Evolutionary conservation across 2,329 filamentous ascomycete species (phyloP).

Genomic region (Talaromyces sp.): DNA sequence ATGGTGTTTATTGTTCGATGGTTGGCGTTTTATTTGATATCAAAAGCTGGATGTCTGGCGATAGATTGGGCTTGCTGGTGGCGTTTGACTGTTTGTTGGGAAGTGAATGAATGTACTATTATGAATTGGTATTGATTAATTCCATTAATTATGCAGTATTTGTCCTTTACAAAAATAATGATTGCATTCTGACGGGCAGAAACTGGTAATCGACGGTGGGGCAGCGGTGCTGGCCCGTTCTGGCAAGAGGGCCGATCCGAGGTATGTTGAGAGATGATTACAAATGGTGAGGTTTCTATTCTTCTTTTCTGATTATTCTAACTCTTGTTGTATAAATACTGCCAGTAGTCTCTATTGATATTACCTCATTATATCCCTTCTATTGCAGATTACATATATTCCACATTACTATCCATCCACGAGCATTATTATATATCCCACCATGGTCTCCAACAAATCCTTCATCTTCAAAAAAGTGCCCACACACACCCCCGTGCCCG

Average conservation of each 20-base stretch:
- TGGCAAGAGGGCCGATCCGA: background rate
- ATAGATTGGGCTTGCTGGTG: background rate
- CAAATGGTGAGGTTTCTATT: background rate
- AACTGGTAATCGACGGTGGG: background rate
- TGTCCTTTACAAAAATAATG: too few species aligned
- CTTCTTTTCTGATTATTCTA: background rate
- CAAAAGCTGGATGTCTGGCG: background rate
- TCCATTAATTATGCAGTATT: background rate
- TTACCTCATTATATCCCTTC: too few species aligned
- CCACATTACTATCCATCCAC: too few species aligned
- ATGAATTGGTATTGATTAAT: background rate
- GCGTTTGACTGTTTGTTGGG: background rate
- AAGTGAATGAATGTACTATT: background rate
- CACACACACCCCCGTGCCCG: conserved; percentile 59
- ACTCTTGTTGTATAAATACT: background rate
- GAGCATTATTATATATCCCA: too few species aligned
- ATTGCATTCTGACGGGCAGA: background rate
- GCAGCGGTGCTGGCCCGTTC: background rate
- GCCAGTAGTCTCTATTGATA: too few species aligned
- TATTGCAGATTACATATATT: too few species aligned
- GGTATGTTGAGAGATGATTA: background rate
- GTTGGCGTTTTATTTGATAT: background rate
- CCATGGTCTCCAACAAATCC: conserved; percentile 57
- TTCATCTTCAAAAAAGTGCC: conserved; percentile 69
- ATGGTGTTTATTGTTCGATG: too few species aligned